Evolutionary conservation across 108 stramenopile species (phyloP).

Genomic region (Nitzschia sp.): DNA sequence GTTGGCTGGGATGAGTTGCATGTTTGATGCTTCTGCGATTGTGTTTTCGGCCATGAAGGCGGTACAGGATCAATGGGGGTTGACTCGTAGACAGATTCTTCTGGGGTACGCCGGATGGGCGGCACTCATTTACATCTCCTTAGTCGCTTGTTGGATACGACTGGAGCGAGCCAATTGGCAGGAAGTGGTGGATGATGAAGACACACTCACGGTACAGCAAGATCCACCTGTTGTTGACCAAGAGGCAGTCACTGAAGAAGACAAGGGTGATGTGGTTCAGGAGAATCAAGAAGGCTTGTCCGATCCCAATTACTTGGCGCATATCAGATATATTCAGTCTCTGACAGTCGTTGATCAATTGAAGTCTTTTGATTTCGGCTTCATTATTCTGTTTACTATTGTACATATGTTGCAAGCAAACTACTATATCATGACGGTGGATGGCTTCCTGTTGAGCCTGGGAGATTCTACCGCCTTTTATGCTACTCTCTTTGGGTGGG

Average conservation of each 20-base stretch:
- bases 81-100: constrained; percentile 3
- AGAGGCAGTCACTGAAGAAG: neutral
- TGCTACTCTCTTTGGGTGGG: constrained; percentile 17
- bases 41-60: constrained; percentile 6
- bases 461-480: constrained; percentile 8
- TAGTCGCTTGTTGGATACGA: constrained; percentile 7
- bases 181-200: neutral
- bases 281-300: neutral
- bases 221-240: neutral
- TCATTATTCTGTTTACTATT: constrained; percentile 4
- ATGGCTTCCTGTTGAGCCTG: constrained; percentile 8
- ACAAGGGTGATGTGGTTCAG: neutral
- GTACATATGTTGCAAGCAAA: constrained; percentile 18
- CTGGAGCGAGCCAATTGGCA: constrained; percentile 18
- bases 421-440: constrained; percentile 25
- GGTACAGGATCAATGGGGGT: constrained; percentile 3
- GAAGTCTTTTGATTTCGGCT: constrained; percentile 8
- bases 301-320: constrained; percentile 1
- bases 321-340: neutral
- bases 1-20: constrained; percentile 14
- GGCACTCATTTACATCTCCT: neutral
- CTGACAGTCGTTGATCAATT: constrained; percentile 4
- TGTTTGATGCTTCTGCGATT: constrained; percentile 22
- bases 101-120: constrained; percentile 2
- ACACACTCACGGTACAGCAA: neutral